Evolutionary conservation across 1,139 yeast species (phyloP).

Genomic region (Debaryomyces udenii): DNA sequence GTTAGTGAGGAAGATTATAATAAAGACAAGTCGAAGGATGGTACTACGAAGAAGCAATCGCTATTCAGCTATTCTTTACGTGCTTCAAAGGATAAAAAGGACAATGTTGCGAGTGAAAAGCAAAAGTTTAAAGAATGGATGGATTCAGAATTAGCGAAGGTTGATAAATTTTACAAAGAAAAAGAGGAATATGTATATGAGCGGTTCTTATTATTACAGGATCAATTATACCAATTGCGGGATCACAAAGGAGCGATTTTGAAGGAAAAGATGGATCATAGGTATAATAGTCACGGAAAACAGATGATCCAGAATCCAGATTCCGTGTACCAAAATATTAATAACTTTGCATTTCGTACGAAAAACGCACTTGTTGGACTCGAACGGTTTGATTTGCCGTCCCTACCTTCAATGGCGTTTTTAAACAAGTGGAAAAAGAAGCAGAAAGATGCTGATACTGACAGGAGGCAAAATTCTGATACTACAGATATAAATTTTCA

Average conservation of each 20-base stretch:
- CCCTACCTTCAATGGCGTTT: conserved; percentile 56
- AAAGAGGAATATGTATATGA: conserved; percentile 64
- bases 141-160: conserved; percentile 57
- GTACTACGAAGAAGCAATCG: conserved; percentile 2
- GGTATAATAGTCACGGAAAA: conserved; percentile 9
- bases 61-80: conserved; percentile 27
- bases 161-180: conserved; percentile 60
- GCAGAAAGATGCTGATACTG: conserved; percentile 12
- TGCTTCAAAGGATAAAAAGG: conserved; percentile 20
- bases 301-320: conserved; percentile 11
- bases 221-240: conserved; percentile 64
- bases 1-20: neutral
- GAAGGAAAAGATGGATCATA: conserved; percentile 18
- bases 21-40: conserved; percentile 8
- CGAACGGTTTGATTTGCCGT: conserved; percentile 56
- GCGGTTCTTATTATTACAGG: conserved; percentile 63
- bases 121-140: conserved; percentile 63
- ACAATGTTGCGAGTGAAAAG: conserved; percentile 32
- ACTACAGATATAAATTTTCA: conserved; percentile 35
- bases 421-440: conserved; percentile 26
- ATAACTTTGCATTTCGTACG: conserved; percentile 37
- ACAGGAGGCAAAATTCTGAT: conserved; percentile 20
- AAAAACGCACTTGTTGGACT: conserved; percentile 36
- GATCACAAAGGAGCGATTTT: conserved; percentile 47
- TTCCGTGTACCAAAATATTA: conserved; percentile 26